Conservation (phyloP, 1,139 yeast genomes). For the Diutina rugosa region DNA sequence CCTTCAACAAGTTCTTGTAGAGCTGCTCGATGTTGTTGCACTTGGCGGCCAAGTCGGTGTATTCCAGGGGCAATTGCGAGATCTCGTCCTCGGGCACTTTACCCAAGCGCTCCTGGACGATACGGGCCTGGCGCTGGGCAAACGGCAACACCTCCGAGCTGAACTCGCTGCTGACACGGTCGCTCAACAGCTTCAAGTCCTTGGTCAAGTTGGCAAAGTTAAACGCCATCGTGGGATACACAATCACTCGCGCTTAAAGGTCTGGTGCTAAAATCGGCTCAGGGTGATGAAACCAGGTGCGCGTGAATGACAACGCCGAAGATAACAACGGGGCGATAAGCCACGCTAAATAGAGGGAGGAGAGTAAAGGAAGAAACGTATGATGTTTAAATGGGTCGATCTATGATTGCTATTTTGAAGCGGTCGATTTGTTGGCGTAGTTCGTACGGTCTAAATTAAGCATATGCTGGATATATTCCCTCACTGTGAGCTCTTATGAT, state of each 20-base stretch:
- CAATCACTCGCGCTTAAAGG: background rate
- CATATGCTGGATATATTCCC: too few relatives aligned
- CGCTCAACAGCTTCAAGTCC: conserved; percentile 27
- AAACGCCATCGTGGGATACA: conserved; percentile 23
- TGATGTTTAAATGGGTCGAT: too few relatives aligned
- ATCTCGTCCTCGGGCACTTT: conserved; percentile 55
- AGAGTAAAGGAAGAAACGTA: too few relatives aligned
- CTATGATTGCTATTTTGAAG: too few relatives aligned
- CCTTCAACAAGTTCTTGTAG: conserved; percentile 60
- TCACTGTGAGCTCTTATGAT: too few relatives aligned
- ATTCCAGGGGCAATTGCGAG: conserved; percentile 77
- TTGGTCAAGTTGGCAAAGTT: conserved; percentile 30
- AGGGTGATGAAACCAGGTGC: background rate
- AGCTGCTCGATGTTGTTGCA: conserved; percentile 66
- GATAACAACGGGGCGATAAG: background rate
- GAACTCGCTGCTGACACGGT: conserved; percentile 27
- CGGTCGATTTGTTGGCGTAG: too few relatives aligned
- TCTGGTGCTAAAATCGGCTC: background rate
- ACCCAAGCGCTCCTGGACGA: conserved; percentile 71
- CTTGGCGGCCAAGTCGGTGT: conserved; percentile 58
- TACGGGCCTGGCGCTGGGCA: conserved; percentile 72
- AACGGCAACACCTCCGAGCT: conserved; percentile 41
- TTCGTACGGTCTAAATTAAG: too few relatives aligned
- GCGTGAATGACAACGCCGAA: background rate
- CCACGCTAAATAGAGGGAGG: too few relatives aligned